Conservation (phyloP, 176 grass and related monocot genomes). For the Puya raimondii region DNA sequence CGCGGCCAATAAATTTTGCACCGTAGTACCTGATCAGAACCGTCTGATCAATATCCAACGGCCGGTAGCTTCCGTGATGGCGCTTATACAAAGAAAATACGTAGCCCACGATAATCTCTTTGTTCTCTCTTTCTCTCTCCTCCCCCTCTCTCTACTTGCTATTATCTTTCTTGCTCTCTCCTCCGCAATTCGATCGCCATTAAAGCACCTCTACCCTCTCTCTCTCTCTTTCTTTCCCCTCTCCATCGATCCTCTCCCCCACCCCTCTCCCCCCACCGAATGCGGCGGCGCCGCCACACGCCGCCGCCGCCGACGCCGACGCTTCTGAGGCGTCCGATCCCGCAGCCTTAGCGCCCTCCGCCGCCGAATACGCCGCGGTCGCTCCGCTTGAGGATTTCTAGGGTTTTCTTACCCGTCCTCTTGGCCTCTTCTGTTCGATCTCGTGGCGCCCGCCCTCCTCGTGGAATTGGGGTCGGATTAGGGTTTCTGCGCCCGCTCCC, state of each 20-base stretch:
- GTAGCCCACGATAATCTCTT: not conserved
- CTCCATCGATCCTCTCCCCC: not conserved
- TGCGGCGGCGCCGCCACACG: not conserved
- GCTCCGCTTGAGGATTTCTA: not conserved
- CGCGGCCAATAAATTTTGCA: no score
- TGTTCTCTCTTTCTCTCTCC: not conserved
- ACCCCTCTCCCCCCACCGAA: not conserved
- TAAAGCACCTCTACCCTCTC: not conserved
- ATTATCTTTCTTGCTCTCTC: not conserved
- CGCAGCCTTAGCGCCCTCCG: not conserved
- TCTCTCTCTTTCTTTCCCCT: not conserved
- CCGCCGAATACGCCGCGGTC: not conserved
- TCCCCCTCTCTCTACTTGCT: not conserved
- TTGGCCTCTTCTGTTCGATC: not conserved
- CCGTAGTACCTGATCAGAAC: no score
- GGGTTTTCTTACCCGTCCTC: not conserved
- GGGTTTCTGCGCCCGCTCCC: constrained; percentile 28
- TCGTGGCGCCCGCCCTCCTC: constrained; percentile 2
- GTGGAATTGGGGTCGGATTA: constrained; percentile 35
- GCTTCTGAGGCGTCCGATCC: constrained; percentile 1
- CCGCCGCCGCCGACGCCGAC: not conserved
- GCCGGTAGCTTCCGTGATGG: not conserved
- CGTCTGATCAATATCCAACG: not conserved
- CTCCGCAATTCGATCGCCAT: constrained; percentile 2
- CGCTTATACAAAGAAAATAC: not conserved